Evolutionary conservation across 345 rosid genomes (phyloP).

Genomic region (Citrus medica): DNA sequence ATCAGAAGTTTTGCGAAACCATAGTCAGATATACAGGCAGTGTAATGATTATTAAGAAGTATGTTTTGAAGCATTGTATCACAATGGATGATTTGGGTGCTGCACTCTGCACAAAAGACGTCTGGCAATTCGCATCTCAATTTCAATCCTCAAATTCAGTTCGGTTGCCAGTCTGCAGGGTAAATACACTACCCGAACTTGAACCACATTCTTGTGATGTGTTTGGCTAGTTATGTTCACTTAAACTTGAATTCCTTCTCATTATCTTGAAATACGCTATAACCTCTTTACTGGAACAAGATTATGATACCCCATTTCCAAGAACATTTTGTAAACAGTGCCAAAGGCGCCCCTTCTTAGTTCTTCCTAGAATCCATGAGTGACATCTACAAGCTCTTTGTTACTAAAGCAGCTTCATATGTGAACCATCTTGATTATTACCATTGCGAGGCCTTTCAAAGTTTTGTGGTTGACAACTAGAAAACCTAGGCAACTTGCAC

Average conservation of each 20-base stretch:
- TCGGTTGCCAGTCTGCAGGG: constrained; percentile 18
- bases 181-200: constrained; percentile 31
- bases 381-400: constrained; percentile 31
- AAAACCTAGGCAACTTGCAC: constrained; percentile 11
- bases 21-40: constrained; percentile 26
- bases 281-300: constrained; percentile 37
- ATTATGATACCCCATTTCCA: neutral
- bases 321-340: constrained; percentile 33
- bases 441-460: neutral
- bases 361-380: constrained; percentile 30
- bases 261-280: constrained; percentile 1
- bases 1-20: constrained; percentile 38
- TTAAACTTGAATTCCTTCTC: constrained; percentile 35
- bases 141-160: constrained; percentile 22
- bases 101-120: constrained; percentile 31
- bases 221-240: constrained; percentile 27
- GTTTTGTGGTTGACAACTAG: neutral
- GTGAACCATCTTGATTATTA: neutral
- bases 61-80: constrained; percentile 24
- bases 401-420: constrained; percentile 21
- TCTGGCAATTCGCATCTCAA: constrained; percentile 30
- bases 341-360: constrained; percentile 42
- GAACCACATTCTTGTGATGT: constrained; percentile 36
- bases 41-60: constrained; percentile 24
- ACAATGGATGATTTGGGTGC: constrained; percentile 28